Conservation (phyloP, 257 asterid species). For the Petunia axillaris region DNA sequence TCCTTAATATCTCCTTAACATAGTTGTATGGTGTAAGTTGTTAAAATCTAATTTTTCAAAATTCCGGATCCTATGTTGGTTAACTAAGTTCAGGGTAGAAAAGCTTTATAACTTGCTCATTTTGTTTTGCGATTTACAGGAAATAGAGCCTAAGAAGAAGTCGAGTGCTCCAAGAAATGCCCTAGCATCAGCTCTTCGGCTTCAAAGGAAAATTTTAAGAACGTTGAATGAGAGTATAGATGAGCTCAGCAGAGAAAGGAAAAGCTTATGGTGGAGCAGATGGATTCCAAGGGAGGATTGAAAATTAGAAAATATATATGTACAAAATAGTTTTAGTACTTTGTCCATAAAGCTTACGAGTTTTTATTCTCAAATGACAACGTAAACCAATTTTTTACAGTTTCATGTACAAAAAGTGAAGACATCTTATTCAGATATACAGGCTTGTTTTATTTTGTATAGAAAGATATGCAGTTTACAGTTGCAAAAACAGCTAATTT, state of each 20-base stretch:
- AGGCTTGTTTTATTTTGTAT: background rate
- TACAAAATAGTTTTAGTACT: constrained; percentile 31
- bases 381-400: background rate
- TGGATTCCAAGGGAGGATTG: constrained; percentile 93
- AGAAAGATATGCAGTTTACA: background rate
- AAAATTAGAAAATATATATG: constrained; percentile 42
- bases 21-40: background rate
- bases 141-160: constrained; percentile 70
- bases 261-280: constrained; percentile 87
- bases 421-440: background rate
- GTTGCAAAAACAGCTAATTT: background rate
- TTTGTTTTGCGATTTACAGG: constrained; percentile 49
- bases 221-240: constrained; percentile 71
- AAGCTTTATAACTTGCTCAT: background rate
- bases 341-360: background rate
- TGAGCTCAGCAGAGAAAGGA: constrained; percentile 62
- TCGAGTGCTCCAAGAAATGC: constrained; percentile 70
- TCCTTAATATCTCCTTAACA: background rate
- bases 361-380: constrained; percentile 12
- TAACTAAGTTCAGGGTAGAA: background rate
- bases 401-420: background rate
- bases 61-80: background rate
- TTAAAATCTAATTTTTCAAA: background rate
- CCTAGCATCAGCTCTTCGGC: constrained; percentile 79
- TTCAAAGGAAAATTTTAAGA: constrained; percentile 66